A percentile compares a stretch with the other conserved stretches of the same genome.
These are phyloP conservation scores for Arthrobotrys conoides DNA, from an alignment of 2,329 filamentous ascomycete species.

Conservation along the genomic window DNA sequence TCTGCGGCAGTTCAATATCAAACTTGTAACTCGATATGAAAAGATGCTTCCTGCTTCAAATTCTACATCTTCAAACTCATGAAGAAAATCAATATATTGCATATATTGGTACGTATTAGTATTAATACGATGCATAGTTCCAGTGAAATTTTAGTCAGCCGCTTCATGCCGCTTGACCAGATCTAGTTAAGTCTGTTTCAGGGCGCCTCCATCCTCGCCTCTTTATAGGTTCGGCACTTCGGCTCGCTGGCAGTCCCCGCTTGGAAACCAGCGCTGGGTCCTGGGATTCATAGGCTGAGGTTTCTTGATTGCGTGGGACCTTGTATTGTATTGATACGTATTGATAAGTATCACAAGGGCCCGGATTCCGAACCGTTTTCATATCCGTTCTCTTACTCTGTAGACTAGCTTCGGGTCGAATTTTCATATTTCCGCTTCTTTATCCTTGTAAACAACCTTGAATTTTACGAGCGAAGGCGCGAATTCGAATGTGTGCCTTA, in stretches of 20 bases:
- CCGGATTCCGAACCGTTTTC: background rate
- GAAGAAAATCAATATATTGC: no score
- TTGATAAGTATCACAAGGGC: background rate
- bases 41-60: no score
- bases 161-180: background rate
- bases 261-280: background rate
- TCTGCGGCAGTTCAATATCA: no score
- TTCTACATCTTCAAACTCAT: no score
- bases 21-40: no score
- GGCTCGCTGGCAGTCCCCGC: constrained; percentile 14
- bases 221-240: constrained; percentile 24
- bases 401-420: background rate
- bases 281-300: background rate
- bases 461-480: no score
- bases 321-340: background rate
- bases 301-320: background rate
- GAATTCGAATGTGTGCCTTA: background rate
- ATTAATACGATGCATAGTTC: no score
- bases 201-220: background rate
- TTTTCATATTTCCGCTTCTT: background rate
- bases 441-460: no score
- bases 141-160: background rate
- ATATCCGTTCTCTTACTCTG: background rate
- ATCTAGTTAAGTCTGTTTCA: constrained; percentile 2
- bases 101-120: no score